Percentiles rank a stretch among this genome's conserved stretches.
These are phyloP conservation scores for Lagenidium giganteum DNA, from an alignment of 352 stramenopile genomes.

Conservation along the genomic window DNA sequence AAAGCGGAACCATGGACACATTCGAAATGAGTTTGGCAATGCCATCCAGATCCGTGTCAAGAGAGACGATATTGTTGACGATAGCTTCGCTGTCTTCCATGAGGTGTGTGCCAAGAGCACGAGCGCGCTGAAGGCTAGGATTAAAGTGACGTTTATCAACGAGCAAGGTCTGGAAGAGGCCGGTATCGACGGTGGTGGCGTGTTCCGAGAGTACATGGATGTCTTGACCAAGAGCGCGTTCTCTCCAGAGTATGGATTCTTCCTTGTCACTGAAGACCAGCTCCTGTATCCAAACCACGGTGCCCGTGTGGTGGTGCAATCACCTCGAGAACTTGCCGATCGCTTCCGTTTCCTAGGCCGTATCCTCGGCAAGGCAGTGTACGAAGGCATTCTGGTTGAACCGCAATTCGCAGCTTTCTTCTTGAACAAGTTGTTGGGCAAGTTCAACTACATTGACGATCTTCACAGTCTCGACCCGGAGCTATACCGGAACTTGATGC, in stretches of 20 bases:
- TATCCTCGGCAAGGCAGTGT: slow-evolving; percentile 94
- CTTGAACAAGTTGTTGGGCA: slow-evolving; percentile 92
- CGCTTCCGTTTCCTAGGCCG: slow-evolving; percentile 95
- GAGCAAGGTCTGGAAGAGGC: slow-evolving; percentile 91
- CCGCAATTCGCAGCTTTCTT: slow-evolving; percentile 97
- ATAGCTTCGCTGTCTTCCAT: slow-evolving; percentile 86
- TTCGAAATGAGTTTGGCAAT: slow-evolving; percentile 54
- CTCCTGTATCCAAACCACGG: slow-evolving; percentile 95
- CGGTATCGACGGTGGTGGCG: slow-evolving; percentile 95
- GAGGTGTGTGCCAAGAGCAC: slow-evolving; percentile 50
- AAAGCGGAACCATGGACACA: slow-evolving; percentile 33
- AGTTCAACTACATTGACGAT: slow-evolving; percentile 89
- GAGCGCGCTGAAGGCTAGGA: slow-evolving; percentile 71
- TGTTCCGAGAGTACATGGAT: slow-evolving; percentile 98
- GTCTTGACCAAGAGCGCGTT: slow-evolving; percentile 89
- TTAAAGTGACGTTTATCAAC: slow-evolving; percentile 94
- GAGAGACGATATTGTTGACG: slow-evolving; percentile 83
- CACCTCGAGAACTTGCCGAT: slow-evolving; percentile 75
- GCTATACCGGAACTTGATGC: slow-evolving; percentile 95
- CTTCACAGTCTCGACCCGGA: slow-evolving; percentile 91
- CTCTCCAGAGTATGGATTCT: slow-evolving; percentile 67
- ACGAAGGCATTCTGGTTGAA: slow-evolving; percentile 95
- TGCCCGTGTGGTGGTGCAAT: slow-evolving; percentile 62
- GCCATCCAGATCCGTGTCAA: slow-evolving; percentile 59
- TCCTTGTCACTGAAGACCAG: slow-evolving; percentile 77